Base-by-base conservation (phyloP, 2,329 filamentous ascomycete species). In the Verticillium longisporum region DNA sequence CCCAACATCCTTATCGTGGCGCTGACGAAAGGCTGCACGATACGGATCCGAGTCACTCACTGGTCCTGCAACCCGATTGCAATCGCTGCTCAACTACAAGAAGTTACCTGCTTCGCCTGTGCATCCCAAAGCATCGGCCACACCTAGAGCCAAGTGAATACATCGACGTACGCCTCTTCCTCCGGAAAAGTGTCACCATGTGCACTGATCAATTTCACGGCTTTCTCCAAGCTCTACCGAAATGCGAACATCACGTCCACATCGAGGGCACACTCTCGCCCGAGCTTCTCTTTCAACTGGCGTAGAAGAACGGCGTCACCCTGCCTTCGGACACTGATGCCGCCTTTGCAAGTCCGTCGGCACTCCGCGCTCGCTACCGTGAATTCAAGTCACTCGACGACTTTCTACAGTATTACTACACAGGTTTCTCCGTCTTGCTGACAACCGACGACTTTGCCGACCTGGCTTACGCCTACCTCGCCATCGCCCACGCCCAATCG, bases 171-270 rank as follows among this genome's bases (percentile, higher is more conserved):
- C 26, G 26, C 26, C 26, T 31, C 26, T 31, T 31, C 26, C 26
- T 31, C 26, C 34, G 34, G 13, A 36, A 13, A 9, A 18, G 6
- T 38, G 56, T 63, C 57, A 60, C 38, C 10, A 88, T 87, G 84
- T 88, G 84, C 73, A 76, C 83, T 68, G 38, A 56, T 38, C n/a
- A 18, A 36, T 73, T 85, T 58, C 85, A 87, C 74, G 72, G 78
- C 53, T 86, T 91, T 71, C 80, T 92, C 41, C 74, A 77, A 58
- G 80, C 81, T 36, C 82, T 93, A 34, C 90, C 90, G 65, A 93
- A 93, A 78, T 90, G 88, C 75, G 90, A 94, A 72, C 90, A 92
- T 70, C 90, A 93, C 74, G 83, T 93, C 60, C 90, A 94, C 71
- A 80, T 94, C 37, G 90, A 93, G 74, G 90, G 90, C 60, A 88